Base-by-base conservation (phyloP, 2,329 filamentous ascomycete species). In the Geosmithia morbida region DNA sequence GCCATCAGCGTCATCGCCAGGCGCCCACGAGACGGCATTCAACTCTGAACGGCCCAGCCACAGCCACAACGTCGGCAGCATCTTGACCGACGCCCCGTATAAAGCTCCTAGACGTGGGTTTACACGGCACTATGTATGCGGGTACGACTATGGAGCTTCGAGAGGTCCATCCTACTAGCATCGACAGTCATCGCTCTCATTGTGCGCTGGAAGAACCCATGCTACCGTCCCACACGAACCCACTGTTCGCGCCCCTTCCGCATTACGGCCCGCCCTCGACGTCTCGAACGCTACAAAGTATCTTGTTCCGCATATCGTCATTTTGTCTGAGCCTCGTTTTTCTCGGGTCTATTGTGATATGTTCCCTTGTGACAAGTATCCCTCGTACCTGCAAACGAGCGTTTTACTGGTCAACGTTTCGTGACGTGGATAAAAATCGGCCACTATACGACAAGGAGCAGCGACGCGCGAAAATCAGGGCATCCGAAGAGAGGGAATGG, bases 221-320 rank as follows among this genome's bases (percentile, higher is more conserved):
- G 64, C 81, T 83, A 0, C 78, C 80, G 1, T 80, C 80, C 7
- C 74, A 78, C 52, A 89, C 85, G 2, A 82, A 89, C 54, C 84
- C 86, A 2, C 67, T 94, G 5, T 96, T 96, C 53, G 88, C 88
- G 6, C 85, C 87, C 2, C 63, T 95, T 8, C 88, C 88, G 0
- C 68, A 87, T 1, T 95, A 94, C 55, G 85, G 85, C 0, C 83
- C 87, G 1, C 80, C 87, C 0, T 81, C 83, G 1, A 46, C 75
- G 1, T 49, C 82, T n/a, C 73, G 80, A 44, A 70, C 77, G 30
- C 30, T 87, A 1, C 82, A 89, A 53, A 85, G 78, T 57, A 61
- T 72, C 29, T 66, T 72, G 16, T 84, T 92, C 50, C 74, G 81
- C 10, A 53, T 75, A 2, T 74, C 81, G 0, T 87, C 87, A 0